A percentile compares a stretch with the other conserved stretches of the same genome.
phyloP scores from a whole-genome alignment of 2,329 filamentous ascomycete species.

The Diaporthe longicolla region DNA sequence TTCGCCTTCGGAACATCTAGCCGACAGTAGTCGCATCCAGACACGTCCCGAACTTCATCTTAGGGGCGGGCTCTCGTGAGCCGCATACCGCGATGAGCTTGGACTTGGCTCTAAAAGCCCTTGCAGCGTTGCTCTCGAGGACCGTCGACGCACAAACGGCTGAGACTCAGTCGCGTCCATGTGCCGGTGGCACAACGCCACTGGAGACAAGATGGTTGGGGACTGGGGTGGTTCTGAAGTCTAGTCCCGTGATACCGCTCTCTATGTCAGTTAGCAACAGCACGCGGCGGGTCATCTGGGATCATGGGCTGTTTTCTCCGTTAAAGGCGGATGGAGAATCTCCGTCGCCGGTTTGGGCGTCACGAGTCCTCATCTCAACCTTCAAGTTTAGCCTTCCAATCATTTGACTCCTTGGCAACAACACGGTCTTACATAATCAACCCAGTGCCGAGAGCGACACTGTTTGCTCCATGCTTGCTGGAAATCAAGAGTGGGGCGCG shows the following conservation, averaged over 20 bases:
- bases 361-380: neutral
- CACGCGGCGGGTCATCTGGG: slow-evolving; percentile 22
- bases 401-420: neutral
- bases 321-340: slow-evolving; percentile 14
- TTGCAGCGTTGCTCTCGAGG: slow-evolving; percentile 2
- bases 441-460: no score
- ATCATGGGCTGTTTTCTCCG: slow-evolving; percentile 22
- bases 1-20: neutral
- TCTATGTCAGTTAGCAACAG: neutral
- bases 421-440: slow-evolving; percentile 2
- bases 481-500: neutral
- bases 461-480: neutral
- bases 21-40: slow-evolving; percentile 17
- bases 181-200: slow-evolving; percentile 19
- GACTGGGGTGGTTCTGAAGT: slow-evolving; percentile 1
- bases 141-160: neutral
- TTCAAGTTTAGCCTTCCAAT: slow-evolving; percentile 31
- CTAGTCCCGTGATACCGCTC: slow-evolving; percentile 12
- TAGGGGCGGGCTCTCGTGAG: slow-evolving; percentile 29
- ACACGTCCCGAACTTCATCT: neutral
- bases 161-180: neutral
- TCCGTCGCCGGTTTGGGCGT: slow-evolving; percentile 14
- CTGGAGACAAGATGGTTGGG: neutral
- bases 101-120: neutral
- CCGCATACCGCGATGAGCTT: slow-evolving; percentile 27